phyloP scores from a whole-genome alignment of 1,284 basidiomycete species.

The Stereum hirsutum region DNA sequence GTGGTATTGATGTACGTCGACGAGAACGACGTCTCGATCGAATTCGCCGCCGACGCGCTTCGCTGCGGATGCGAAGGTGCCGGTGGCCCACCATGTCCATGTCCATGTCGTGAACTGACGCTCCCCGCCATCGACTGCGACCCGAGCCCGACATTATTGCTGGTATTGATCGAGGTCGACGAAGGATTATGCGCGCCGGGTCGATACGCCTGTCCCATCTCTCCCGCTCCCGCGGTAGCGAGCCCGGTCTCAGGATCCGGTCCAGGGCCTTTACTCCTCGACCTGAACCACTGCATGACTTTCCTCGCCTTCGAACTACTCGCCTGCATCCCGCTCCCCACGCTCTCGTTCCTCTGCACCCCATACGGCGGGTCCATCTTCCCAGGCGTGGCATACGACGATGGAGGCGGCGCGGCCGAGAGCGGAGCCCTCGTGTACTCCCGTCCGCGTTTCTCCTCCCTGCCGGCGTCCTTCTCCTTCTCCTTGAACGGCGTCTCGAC shows the following conservation, averaged over 20 bases:
- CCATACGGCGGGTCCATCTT: slow-evolving; percentile 11
- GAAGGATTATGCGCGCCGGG: slow-evolving; percentile 9
- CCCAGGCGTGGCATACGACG: background rate
- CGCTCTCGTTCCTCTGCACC: slow-evolving; percentile 10
- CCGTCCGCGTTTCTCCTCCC: background rate
- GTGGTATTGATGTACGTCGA: too few species aligned
- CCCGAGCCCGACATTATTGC: slow-evolving; percentile 1
- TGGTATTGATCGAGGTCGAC: slow-evolving; percentile 9
- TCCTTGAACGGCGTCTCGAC: slow-evolving; percentile 27
- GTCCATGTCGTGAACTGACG: too few species aligned
- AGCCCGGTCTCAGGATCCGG: slow-evolving; percentile 24
- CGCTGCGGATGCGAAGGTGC: slow-evolving; percentile 26
- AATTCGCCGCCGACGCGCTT: slow-evolving; percentile 31
- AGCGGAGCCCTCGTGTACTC: slow-evolving; percentile 6
- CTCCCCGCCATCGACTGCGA: background rate
- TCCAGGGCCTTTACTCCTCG: slow-evolving; percentile 46
- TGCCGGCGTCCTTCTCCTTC: slow-evolving; percentile 19
- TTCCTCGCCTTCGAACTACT: slow-evolving; percentile 67
- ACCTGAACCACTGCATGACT: slow-evolving; percentile 79
- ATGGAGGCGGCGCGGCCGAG: slow-evolving; percentile 12
- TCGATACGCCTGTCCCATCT: too few species aligned
- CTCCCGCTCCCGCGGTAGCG: slow-evolving; percentile 1
- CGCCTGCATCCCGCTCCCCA: slow-evolving; percentile 38
- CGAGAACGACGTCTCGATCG: slow-evolving; percentile 27
- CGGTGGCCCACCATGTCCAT: too few species aligned